Evolutionary conservation across 2,329 filamentous ascomycete genomes (phyloP), one percentile per base, ranked within the genome.

Genomic region (Alternaria rosae): DNA sequence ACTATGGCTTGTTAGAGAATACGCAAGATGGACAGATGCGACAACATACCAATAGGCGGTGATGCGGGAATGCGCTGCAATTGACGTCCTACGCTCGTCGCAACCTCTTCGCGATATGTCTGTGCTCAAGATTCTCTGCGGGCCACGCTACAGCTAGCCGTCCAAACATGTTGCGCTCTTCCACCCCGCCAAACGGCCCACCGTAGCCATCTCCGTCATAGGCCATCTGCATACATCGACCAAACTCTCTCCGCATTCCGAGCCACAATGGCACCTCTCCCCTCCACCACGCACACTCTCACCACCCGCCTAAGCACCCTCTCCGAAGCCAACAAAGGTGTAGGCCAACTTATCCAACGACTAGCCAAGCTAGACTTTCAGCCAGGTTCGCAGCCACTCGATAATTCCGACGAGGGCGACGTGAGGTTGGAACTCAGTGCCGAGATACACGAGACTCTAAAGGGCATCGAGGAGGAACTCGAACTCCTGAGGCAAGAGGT

Each of bases 401-500:
- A 85, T 83, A 23, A 35, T 30, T 65, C 81, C 86, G 61, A 91
- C 86, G 84, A 91, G 85, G 80, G 89, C 83, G 85, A 88, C 65
- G 84, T 85, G 6, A 88, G 90, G 58, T 78, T 89, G 20, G 93
- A 97, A 80, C 86, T 97, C 32, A 88, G 88, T 67, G 85, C 87
- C 21, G 93, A 97, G 77, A 97, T 97, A 66, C 89, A 91, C 68
- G 89, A 92, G 72, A 86, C 87, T 17, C 80, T 97, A 63, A 90
- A 92, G 70, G 89, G 92, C 59, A 87, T 91, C 52, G 90, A 96
- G 71, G 92, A 96, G 65, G 92, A 97, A 61, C 86, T 95, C 67
- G 94, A 97, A 78, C 80, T 95, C 17, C 76, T 97, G 32, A 84
- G 84, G 50, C 92, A 95, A 75, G 93, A 97, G 72, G 85, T 92